These are phyloP conservation scores for Spatholobus suberectus DNA, from an alignment of 306 rosid species.

Conservation along the genomic window DNA sequence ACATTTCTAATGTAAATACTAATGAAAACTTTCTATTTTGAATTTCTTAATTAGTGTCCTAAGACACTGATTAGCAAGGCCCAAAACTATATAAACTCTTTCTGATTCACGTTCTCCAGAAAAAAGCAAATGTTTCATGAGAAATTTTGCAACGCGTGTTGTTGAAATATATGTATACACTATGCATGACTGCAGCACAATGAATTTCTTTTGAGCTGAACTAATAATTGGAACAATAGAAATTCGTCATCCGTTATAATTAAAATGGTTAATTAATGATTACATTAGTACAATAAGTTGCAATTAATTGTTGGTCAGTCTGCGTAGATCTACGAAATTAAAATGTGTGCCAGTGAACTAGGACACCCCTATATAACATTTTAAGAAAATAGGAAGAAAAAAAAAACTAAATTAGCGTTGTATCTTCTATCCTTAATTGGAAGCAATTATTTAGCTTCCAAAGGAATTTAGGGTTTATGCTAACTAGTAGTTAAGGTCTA, in stretches of 20 bases:
- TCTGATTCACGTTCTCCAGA: too few relatives aligned
- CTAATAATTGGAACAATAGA: neutral
- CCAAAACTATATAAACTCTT: neutral
- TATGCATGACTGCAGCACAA: neutral
- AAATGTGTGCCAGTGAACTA: neutral
- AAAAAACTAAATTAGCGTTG: neutral
- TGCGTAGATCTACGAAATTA: neutral
- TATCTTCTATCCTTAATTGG: neutral
- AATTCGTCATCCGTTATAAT: neutral
- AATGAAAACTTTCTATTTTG: too few relatives aligned
- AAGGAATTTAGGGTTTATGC: conserved; percentile 8
- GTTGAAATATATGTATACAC: neutral
- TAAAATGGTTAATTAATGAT: neutral
- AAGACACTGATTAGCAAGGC: too few relatives aligned
- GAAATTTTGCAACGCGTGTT: neutral
- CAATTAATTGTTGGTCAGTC: neutral
- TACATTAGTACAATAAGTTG: neutral
- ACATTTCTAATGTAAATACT: too few relatives aligned
- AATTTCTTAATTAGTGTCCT: too few relatives aligned
- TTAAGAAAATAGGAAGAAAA: neutral
- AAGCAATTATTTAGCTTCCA: neutral
- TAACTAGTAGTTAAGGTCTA: neutral
- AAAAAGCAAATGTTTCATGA: neutral
- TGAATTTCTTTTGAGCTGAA: neutral
- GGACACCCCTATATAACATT: neutral